Evolutionary conservation across 139 green algal genomes (phyloP), one percentile per base, ranked within the genome.

Genomic region (Chlamydomonas schloesseri): DNA sequence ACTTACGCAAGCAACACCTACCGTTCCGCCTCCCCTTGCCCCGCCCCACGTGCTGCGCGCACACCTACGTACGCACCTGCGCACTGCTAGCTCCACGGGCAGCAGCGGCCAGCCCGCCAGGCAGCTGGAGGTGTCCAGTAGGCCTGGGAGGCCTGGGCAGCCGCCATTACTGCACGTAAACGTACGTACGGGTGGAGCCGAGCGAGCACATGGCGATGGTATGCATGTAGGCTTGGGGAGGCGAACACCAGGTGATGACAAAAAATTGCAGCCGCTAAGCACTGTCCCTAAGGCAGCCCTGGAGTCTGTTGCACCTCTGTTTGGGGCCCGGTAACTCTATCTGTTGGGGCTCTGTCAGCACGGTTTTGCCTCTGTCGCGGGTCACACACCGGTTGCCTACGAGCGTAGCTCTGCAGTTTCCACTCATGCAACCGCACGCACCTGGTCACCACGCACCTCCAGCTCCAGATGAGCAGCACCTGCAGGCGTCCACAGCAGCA

Each of bases 91-190:
- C 15, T 71, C 33, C 33, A 88, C 37, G 9, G 84, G 89, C 26
- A 90, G 69, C 58, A 90, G 73, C 18, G 89, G 89, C 89, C 89
- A 92, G 42, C 81, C 71, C 26, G 33, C 67, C 60, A 90, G 37
- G 89, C 89, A 92, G 60, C 42, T 58, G 8, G 36, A 53, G 28
- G 75, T 88, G 68, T 83, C 71, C 47, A 85, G 79, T 4, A 50
- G 36, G 6, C 42, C 42, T 18, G 31, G 47, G 11, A 26, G n/a
- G 8, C 31, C 1, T 0, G 79, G 79, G 79, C 79, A 85, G 47
- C 67, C 79, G 65, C 79, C 79, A n/a, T 85, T 85, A 33, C 79
- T 85, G 79, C 31, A 24, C 15, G 65, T 24, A 20, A 24, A 13
- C 28, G 28, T 36, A 17, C 58, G 58, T 67, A 10, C 58, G 9